These are phyloP conservation scores for Pyricularia pennisetigena DNA, from an alignment of 2,329 filamentous ascomycete species.

Conservation along the genomic window DNA sequence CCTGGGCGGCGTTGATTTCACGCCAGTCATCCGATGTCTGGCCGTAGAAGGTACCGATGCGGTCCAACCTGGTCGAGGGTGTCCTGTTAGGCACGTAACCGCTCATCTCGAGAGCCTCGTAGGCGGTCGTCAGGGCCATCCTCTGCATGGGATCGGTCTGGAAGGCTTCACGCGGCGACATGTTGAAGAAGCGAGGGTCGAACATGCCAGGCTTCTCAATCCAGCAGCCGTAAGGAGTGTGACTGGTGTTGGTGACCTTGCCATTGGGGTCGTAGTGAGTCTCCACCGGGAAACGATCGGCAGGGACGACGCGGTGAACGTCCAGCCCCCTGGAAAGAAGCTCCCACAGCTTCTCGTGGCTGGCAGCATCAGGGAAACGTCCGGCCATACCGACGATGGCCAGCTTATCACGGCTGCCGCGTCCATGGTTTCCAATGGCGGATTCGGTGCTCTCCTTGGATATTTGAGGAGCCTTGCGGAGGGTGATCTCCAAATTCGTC, in stretches of 20 bases:
- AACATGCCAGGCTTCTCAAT: slow-evolving; percentile 68
- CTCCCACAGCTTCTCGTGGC: slow-evolving; percentile 64
- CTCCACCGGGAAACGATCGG: slow-evolving; percentile 64
- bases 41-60: slow-evolving; percentile 66
- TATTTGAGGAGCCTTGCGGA: slow-evolving; percentile 26
- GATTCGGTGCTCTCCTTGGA: slow-evolving; percentile 22
- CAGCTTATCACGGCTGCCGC: slow-evolving; percentile 52
- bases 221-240: slow-evolving; percentile 67
- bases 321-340: slow-evolving; percentile 65
- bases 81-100: slow-evolving; percentile 68
- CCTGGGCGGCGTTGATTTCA: slow-evolving; percentile 63
- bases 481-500: slow-evolving; percentile 30
- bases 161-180: slow-evolving; percentile 71
- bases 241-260: slow-evolving; percentile 65
- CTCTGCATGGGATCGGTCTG: slow-evolving; percentile 78
- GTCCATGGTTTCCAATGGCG: slow-evolving; percentile 36
- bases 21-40: slow-evolving; percentile 70
- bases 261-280: slow-evolving; percentile 63
- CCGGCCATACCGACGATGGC: slow-evolving; percentile 80
- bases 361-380: slow-evolving; percentile 64
- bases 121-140: slow-evolving; percentile 65
- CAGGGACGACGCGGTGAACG: slow-evolving; percentile 57
- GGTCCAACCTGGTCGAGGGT: slow-evolving; percentile 52
- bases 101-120: slow-evolving; percentile 74
- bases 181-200: slow-evolving; percentile 79